A percentile compares a stretch with the other conserved stretches of the same genome.
phyloP scores from a whole-genome alignment of 1,284 basidiomycete genomes.

The Cutaneotrichosporon cyanovorans region DNA sequence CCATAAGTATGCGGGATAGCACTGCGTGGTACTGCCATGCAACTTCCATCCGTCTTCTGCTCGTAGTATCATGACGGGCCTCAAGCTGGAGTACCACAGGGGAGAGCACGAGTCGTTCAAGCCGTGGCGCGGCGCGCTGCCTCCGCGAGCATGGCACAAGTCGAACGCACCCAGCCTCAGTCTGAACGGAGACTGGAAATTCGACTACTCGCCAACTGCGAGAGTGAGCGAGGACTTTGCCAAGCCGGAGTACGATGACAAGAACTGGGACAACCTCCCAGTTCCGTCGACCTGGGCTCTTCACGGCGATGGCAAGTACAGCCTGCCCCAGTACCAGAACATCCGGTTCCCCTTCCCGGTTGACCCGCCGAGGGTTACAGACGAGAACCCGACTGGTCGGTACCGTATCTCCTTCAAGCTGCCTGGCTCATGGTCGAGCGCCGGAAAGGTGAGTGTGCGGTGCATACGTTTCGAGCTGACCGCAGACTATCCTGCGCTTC shows the following conservation, averaged over 20 bases:
- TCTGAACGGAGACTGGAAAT: slow-evolving; percentile 19
- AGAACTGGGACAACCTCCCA: slow-evolving; percentile 6
- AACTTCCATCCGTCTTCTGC: too few species aligned
- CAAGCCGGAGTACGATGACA: neutral
- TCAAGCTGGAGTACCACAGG: too few species aligned
- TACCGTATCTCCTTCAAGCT: slow-evolving; percentile 11
- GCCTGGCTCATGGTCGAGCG: slow-evolving; percentile 1
- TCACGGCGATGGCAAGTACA: slow-evolving; percentile 9
- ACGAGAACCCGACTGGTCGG: slow-evolving; percentile 17
- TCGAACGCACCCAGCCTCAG: slow-evolving; percentile 3
- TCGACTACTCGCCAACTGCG: slow-evolving; percentile 11
- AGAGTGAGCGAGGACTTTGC: slow-evolving; percentile 6
- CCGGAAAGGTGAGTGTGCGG: slow-evolving; percentile 1
- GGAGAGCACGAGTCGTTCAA: slow-evolving; percentile 15
- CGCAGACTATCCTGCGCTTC: slow-evolving; percentile 16
- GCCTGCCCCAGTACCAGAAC: slow-evolving; percentile 15
- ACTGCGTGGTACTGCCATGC: too few species aligned
- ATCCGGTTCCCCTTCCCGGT: slow-evolving; percentile 15
- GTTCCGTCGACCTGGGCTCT: slow-evolving; percentile 17
- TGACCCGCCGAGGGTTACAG: slow-evolving; percentile 11
- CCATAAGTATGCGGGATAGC: too few species aligned
- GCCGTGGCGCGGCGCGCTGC: slow-evolving; percentile 11
- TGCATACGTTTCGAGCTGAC: neutral
- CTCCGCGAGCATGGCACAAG: slow-evolving; percentile 13
- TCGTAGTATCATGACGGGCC: too few species aligned